These are phyloP conservation scores for Umbelopsis sp. DNA, from an alignment of 192 early-diverging fungal species.

Conservation along the genomic window DNA sequence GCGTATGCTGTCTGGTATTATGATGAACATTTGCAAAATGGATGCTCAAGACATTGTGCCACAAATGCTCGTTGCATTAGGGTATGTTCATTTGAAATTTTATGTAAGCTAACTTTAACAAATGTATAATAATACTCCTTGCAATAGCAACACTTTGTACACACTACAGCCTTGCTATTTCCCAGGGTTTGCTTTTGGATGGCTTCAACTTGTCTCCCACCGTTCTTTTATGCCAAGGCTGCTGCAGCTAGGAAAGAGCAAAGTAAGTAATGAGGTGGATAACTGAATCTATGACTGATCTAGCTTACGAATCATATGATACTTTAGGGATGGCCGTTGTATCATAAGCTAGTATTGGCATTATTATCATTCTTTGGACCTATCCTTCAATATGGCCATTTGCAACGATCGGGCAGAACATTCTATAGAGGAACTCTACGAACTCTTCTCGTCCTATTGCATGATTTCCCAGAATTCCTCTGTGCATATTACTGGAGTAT, in stretches of 20 bases:
- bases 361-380: conserved; percentile 87
- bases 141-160: conserved; percentile 79
- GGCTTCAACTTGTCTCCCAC: conserved; percentile 94
- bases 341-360: conserved; percentile 78
- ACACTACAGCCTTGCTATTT: conserved; percentile 84
- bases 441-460: conserved; percentile 86
- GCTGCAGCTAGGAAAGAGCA: conserved; percentile 66
- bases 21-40: conserved; percentile 68
- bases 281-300: background rate
- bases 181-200: conserved; percentile 93
- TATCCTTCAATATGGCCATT: conserved; percentile 65
- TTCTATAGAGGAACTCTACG: conserved; percentile 90
- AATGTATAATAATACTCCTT: conserved; percentile 41
- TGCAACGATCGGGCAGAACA: conserved; percentile 70
- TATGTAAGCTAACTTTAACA: conserved; percentile 67
- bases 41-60: conserved; percentile 7
- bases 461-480: conserved; percentile 98
- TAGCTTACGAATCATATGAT: background rate
- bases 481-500: conserved; percentile 90
- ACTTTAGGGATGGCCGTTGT: conserved; percentile 76
- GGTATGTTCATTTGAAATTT: conserved; percentile 54
- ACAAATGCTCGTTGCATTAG: conserved; percentile 21
- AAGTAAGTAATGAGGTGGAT: background rate
- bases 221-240: conserved; percentile 89
- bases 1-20: conserved; percentile 81